phyloP scores from a whole-genome alignment of 2,329 filamentous ascomycete species.

The Didymella segeticola region DNA sequence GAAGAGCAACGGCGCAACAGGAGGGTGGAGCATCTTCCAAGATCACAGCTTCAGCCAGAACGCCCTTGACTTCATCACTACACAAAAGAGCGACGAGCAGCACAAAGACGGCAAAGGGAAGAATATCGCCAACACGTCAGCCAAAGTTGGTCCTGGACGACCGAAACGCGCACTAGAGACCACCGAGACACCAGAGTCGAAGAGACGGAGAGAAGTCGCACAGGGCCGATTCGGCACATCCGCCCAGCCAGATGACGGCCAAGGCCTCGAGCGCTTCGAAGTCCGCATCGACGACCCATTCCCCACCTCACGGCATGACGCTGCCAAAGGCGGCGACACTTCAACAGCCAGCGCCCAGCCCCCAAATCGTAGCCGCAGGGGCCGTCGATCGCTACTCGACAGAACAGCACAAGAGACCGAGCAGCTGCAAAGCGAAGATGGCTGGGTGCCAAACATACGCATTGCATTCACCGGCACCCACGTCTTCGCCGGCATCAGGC shows the following conservation, averaged over 20 bases:
- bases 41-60: constrained; percentile 63
- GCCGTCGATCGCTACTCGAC: constrained; percentile 45
- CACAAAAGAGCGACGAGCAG: constrained; percentile 29
- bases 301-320: constrained; percentile 19
- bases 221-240: constrained; percentile 72
- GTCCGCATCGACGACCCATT: constrained; percentile 58
- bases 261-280: constrained; percentile 56
- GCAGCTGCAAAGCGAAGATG: constrained; percentile 32
- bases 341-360: constrained; percentile 21
- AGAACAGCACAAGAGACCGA: constrained; percentile 40
- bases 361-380: constrained; percentile 30
- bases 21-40: constrained; percentile 81
- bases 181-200: constrained; percentile 49
- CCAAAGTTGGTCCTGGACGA: constrained; percentile 34
- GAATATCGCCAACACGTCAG: constrained; percentile 14
- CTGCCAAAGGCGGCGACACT: constrained; percentile 23
- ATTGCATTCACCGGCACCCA: constrained; percentile 77
- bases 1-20: constrained; percentile 73
- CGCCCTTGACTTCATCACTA: constrained; percentile 55
- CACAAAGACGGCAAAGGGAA: constrained; percentile 22
- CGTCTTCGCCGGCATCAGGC: constrained; percentile 80
- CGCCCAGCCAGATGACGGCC: constrained; percentile 22
- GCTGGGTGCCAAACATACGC: constrained; percentile 66
- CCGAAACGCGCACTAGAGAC: constrained; percentile 38
- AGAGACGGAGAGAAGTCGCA: constrained; percentile 68